Percentiles rank a stretch among this genome's conserved stretches.
Evolutionary conservation across 1,139 yeast species (phyloP).

Genomic region (Yamadazyma triangularis): DNA sequence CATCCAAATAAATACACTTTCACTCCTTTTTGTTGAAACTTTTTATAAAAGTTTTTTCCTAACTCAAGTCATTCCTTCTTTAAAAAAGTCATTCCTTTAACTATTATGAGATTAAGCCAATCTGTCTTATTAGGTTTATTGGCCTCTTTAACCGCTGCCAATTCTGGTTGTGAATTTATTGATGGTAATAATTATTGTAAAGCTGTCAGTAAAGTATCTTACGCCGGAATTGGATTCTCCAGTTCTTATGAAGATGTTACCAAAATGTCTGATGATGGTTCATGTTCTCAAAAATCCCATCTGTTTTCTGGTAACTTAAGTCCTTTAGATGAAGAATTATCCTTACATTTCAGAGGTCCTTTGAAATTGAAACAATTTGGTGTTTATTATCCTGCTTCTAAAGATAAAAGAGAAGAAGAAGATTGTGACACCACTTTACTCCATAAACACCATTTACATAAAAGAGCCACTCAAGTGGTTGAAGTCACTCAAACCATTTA

Average conservation of each 20-base stretch:
- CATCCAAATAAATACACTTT: background rate
- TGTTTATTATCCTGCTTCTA: slow-evolving; percentile 47
- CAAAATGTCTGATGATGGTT: slow-evolving; percentile 43
- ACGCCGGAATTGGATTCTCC: slow-evolving; percentile 61
- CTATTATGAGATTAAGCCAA: slow-evolving; percentile 14
- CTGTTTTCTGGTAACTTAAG: slow-evolving; percentile 60
- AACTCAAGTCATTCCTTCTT: slow-evolving; percentile 19
- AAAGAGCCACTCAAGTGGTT: slow-evolving; percentile 53
- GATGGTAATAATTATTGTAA: slow-evolving; percentile 84
- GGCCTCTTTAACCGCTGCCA: slow-evolving; percentile 21
- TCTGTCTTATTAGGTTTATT: slow-evolving; percentile 16
- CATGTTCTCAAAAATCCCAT: slow-evolving; percentile 49
- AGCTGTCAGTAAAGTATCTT: slow-evolving; percentile 62
- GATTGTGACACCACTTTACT: slow-evolving; percentile 39
- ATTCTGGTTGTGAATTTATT: slow-evolving; percentile 13
- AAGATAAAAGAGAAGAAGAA: slow-evolving; percentile 23
- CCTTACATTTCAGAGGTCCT: slow-evolving; percentile 85
- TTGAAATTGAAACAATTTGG: slow-evolving; percentile 59
- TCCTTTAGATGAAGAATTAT: slow-evolving; percentile 64
- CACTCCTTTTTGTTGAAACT: background rate
- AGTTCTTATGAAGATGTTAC: slow-evolving; percentile 64
- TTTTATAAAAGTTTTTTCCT: no score
- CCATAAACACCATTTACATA: slow-evolving; percentile 62
- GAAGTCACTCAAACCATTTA: slow-evolving; percentile 74
- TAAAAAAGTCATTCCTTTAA: background rate